Base-by-base conservation (phyloP, 805 yeast species). In the Priceomyces castillae region DNA sequence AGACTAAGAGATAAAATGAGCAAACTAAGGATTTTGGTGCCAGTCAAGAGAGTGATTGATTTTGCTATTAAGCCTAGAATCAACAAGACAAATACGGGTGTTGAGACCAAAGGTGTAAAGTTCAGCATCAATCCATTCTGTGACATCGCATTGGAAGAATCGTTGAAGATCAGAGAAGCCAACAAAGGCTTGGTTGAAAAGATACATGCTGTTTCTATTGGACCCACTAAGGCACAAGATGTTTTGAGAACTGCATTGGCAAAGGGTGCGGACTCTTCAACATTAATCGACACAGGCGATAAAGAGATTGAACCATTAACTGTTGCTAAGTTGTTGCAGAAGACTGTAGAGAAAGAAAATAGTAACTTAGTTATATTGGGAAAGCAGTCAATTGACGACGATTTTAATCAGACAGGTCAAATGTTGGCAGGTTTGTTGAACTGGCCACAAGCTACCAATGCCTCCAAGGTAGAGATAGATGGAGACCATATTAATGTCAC, bases 401-500 rank as follows among this genome's bases (percentile, higher is more conserved):
- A 94, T 59, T 74, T 88, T 35, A 89, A 88, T 64, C 96, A 90
- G 66, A 90, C 97, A 11, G 99, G 98, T 20, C 98, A 90, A 66
- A 89, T 94, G 82, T 77, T 94, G 42, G 98, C 97, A 2, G 97
- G 96, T 7, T 70, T 92, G 47, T 76, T 92, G 65, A 80, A 82
- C 58, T 92, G 98, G 98, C 95, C 97, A 15, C 97, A 90, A 59
- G 97, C 96, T 26, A 92, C 97, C 26, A 87, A 89, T 59, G 97
- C 97, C 5, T 84, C 94, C 37, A 85, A 87, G 62, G 92, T 92
- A 30, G 84, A 76, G 34, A 62, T 89, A 16, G 65, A 71, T 31
- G 77, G 74, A 15, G 81, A 76, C 40, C 71, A 71, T 40, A 78
- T 85, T 16, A 76, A 78, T 25, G 95, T 94, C 20, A 86, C 92